Base-by-base conservation (phyloP, 2,329 filamentous ascomycete genomes). In the Bipolaris cookei region DNA sequence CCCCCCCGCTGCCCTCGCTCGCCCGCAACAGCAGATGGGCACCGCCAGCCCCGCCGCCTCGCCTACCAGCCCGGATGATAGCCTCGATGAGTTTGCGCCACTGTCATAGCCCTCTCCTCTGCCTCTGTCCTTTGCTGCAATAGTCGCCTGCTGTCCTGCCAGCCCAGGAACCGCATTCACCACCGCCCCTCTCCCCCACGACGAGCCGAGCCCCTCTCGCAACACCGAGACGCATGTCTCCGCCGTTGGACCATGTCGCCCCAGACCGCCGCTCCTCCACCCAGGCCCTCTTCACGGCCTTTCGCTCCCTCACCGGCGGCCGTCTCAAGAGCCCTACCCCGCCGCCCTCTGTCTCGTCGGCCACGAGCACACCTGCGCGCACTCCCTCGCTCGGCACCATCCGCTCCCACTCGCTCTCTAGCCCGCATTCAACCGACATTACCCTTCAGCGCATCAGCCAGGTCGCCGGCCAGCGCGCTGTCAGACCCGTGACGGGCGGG, bases 231-330 rank as follows among this genome's bases (percentile, higher is more conserved):
- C 72, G 62, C 59, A 78, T 78, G 76, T 75, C 76, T 76, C 73
- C 74, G 47, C 63, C 74, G 41, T 49, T 67, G 38, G 69, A 69
- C 57, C 43, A 76, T 73, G 73, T 61, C 58, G 76, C 74, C 51
- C 76, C 76, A 58, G 72, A 77, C 57, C 64, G 75, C 55, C 73
- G 72, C 56, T 68, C 75, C 62, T 77, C 76, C 51, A 73, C 75
- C 58, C 70, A 74, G 44, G 63, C 70, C 48, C 68, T 78, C 54
- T 71, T 78, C 58, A 70, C 68, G 41, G 74, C 75, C 62, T 78
- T 77, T 60, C 68, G 73, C 54, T 67, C 66, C 35, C 67, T 78
- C 41, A 77, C 76, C 1, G 64, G 71, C 53, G 67, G 66, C 37
- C 74, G 75, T 38, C 64, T 72, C n/a, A 74, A 72, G 61, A 74